Base-by-base conservation (phyloP, 2,329 filamentous ascomycete species). In the Cladosporium austrohemisphaericum region DNA sequence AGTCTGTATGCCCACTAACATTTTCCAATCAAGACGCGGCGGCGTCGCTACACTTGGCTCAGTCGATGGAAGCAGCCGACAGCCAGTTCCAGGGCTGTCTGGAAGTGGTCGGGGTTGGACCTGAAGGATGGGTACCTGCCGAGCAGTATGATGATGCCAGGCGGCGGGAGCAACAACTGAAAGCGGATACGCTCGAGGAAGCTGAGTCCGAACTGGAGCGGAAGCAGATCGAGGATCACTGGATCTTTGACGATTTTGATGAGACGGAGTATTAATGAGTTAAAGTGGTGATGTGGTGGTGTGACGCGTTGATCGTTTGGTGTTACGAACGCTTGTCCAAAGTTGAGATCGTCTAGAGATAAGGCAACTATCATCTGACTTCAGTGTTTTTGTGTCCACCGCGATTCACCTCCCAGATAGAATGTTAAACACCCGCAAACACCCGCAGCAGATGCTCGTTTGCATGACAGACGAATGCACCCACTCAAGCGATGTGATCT, bases 1-100 rank as follows among this genome's bases (percentile, higher is more conserved):
- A 23, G 29, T 28, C 46, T 7, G 20, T 11, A 35, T 8, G 53
- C 50, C 57, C 57, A 4, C 33, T 63, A 5, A 13, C 31, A 5
- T 58, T 35, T 14, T 16, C 32, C 13, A n/a, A 31, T 13, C 11
- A 31, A 31, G 28, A 31, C 11, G 28, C 28, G 14, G 11, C 11
- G 11, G 28, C 11, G 28, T 4, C 28, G 11, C 28, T 31, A n/a
- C 11, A n/a, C 28, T n/a, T 31, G 11, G 28, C 28, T 11, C 28
- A 31, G n/a, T 20, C 52, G 18, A 56, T 62, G 35, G 51, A 57
- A 28, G 51, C 58, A 7, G 50, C 57, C 2, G 63, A 67, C 35
- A 32, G 53, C 14, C 55, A 61, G 49, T 52, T 65, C 55, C 41
- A 29, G 23, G 45, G 41, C 54, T 58, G 7, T 25, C 57, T 16